These are phyloP conservation scores for Pythium brachiatum DNA, from an alignment of 352 stramenopile species.

Conservation along the genomic window DNA sequence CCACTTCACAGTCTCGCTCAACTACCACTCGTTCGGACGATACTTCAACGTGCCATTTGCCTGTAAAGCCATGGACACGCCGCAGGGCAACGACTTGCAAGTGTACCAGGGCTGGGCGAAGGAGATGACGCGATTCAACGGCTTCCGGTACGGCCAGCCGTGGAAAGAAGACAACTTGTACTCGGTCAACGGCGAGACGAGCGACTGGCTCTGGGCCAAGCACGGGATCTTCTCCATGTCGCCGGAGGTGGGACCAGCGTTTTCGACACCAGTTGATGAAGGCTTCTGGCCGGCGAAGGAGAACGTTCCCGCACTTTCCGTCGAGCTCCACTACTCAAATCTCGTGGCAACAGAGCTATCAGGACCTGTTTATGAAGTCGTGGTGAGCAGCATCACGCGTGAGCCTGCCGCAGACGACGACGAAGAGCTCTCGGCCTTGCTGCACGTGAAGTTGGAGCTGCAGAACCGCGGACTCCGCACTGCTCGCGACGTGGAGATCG, in stretches of 20 bases:
- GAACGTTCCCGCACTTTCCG: conserved; percentile 52
- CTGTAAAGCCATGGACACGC: conserved; percentile 58
- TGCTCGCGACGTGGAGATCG: conserved; percentile 21
- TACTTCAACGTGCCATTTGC: conserved; percentile 86
- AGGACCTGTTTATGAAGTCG: conserved; percentile 54
- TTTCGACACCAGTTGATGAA: conserved; percentile 30
- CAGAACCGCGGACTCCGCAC: conserved; percentile 16
- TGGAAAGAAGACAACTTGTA: conserved; percentile 86
- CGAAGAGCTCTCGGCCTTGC: conserved; percentile 2
- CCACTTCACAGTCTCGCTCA: conserved; percentile 63
- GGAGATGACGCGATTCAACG: conserved; percentile 76
- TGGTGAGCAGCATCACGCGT: conserved; percentile 26
- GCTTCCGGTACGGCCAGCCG: conserved; percentile 71
- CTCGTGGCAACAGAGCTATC: conserved; percentile 47
- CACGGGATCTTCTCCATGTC: conserved; percentile 86
- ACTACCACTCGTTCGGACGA: conserved; percentile 85
- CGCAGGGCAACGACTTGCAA: conserved; percentile 27
- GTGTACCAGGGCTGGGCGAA: conserved; percentile 53
- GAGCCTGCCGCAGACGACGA: not conserved
- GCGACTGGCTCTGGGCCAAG: conserved; percentile 82
- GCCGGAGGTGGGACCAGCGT: conserved; percentile 71
- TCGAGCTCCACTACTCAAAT: conserved; percentile 78
- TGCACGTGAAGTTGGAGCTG: conserved; percentile 13
- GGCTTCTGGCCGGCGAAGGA: conserved; percentile 72
- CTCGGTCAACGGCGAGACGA: conserved; percentile 85